Conservation (phyloP, 805 yeast species). For the Kazachstania africana region DNA sequence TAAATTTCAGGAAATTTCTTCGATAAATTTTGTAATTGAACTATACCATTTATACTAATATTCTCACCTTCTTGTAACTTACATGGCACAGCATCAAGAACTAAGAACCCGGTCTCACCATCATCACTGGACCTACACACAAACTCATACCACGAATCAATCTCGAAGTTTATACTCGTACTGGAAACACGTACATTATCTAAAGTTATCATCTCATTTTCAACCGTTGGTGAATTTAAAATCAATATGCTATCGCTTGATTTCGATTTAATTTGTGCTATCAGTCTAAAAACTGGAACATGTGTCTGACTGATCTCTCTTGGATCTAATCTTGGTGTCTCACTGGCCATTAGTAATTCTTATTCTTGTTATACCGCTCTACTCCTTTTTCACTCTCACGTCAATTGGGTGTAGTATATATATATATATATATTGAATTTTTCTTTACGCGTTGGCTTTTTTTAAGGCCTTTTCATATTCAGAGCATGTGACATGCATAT, state of each 20-base stretch:
- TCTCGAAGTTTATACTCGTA: constrained; percentile 14
- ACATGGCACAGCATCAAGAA: constrained; percentile 25
- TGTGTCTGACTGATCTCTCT: constrained; percentile 14
- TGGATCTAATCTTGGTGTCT: constrained; percentile 26
- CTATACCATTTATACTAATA: constrained; percentile 24
- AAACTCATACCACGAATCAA: constrained; percentile 26
- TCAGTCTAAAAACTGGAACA: constrained; percentile 22
- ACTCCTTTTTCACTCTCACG: neutral
- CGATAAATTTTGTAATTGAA: constrained; percentile 20
- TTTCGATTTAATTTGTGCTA: constrained; percentile 24
- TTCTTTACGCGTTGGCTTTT: too few relatives aligned
- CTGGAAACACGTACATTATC: constrained; percentile 17
- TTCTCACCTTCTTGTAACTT: constrained; percentile 15
- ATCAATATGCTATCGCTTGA: constrained; percentile 20
- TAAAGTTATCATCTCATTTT: constrained; percentile 20
- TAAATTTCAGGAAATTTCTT: constrained; percentile 24
- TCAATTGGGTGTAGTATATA: too few relatives aligned
- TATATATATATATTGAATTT: too few relatives aligned
- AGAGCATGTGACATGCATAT: too few relatives aligned
- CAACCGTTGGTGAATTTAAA: constrained; percentile 18
- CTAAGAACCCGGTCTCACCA: constrained; percentile 25
- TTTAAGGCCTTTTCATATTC: too few relatives aligned
- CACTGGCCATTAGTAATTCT: constrained; percentile 17
- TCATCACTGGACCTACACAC: constrained; percentile 24
- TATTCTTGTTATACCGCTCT: neutral